Evolutionary conservation across 192 early-diverging fungal species (phyloP), one percentile per base, ranked within the genome.

Genomic region (Umbelopsis sp.): DNA sequence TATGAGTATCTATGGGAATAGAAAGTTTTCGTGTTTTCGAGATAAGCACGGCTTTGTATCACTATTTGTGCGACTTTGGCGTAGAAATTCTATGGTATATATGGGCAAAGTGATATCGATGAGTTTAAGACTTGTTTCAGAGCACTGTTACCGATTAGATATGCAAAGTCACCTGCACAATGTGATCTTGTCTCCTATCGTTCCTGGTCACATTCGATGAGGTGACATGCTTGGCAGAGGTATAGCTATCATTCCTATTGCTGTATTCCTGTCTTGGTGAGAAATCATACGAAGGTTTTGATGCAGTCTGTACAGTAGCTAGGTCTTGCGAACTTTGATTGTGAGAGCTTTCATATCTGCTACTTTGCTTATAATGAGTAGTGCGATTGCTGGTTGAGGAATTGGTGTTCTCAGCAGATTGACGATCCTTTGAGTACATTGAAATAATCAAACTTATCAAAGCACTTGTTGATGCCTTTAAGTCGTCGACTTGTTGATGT

Each of bases 61-160:
- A 94, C 81, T 20, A 92, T 82, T 73, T 93, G 91, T 13, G 90
- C 90, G 45, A 86, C 85, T 70, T 94, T 94, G 47, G 88, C 75
- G 80, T 91, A 92, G 71, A 94, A 90, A 68, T 93, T 87, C 84
- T 89, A 35, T 30, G 27, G 30, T 22, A 70, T 67, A 48, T 23
- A 74, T 15, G 72, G 49, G 50, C 18, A 21, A 12, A 52, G 46
- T 20, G 1, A 33, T 44, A 27, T 22, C 50, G n/a, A 47, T 21
- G 7, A 15, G 48, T 25, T 35, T 23, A 46, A n/a, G 23, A 12
- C 20, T 64, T 45, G 13, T 12, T 20, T 13, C 41, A 22, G 48
- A 13, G 18, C 18, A 48, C 20, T 49, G 15, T 49, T 20, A 49
- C 48, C 15, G 6, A 49, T 16, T 49, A 11, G 18, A 49, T 49